A percentile compares a stretch with the other conserved stretches of the same genome.
Conservation (phyloP, 2,329 filamentous ascomycete genomes). For the Phialophora chinensis region DNA sequence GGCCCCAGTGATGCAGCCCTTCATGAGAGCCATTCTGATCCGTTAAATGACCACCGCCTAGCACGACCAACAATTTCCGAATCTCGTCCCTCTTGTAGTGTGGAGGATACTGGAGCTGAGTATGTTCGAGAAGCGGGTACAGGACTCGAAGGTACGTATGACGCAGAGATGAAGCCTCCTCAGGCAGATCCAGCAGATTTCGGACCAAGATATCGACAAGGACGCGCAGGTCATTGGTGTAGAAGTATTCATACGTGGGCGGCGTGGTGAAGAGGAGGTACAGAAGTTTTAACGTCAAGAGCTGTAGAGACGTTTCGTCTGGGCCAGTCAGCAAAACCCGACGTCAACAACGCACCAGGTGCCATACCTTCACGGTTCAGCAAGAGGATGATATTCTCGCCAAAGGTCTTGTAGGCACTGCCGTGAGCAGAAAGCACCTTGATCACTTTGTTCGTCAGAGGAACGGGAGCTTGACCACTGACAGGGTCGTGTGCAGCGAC, state of each 20-base stretch:
- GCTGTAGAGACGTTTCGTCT: slow-evolving; percentile 87
- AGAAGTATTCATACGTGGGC: slow-evolving; percentile 96
- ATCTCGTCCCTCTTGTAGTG: slow-evolving; percentile 93
- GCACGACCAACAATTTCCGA: slow-evolving; percentile 72
- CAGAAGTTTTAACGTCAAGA: slow-evolving; percentile 93
- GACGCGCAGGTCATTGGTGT: slow-evolving; percentile 94
- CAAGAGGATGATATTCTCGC: slow-evolving; percentile 94
- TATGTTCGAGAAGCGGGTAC: slow-evolving; percentile 87
- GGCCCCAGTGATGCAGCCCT: slow-evolving; percentile 50
- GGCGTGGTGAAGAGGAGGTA: slow-evolving; percentile 94
- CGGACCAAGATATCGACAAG: slow-evolving; percentile 94
- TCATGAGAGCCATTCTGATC: slow-evolving; percentile 44
- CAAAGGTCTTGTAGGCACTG: slow-evolving; percentile 86
- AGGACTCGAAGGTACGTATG: slow-evolving; percentile 95
- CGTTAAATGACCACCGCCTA: slow-evolving; percentile 75
- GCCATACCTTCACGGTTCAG: slow-evolving; percentile 80
- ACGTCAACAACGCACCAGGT: not conserved
- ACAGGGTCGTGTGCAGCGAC: slow-evolving; percentile 67
- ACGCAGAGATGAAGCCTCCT: slow-evolving; percentile 73
- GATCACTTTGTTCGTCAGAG: slow-evolving; percentile 88
- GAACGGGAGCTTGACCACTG: slow-evolving; percentile 47
- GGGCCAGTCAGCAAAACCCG: slow-evolving; percentile 16
- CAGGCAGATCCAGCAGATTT: slow-evolving; percentile 92
- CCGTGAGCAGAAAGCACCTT: slow-evolving; percentile 86
- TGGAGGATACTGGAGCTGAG: slow-evolving; percentile 82